Evolutionary conservation across 208 protist species (phyloP).

Genomic region (Trypanosoma brucei): DNA sequence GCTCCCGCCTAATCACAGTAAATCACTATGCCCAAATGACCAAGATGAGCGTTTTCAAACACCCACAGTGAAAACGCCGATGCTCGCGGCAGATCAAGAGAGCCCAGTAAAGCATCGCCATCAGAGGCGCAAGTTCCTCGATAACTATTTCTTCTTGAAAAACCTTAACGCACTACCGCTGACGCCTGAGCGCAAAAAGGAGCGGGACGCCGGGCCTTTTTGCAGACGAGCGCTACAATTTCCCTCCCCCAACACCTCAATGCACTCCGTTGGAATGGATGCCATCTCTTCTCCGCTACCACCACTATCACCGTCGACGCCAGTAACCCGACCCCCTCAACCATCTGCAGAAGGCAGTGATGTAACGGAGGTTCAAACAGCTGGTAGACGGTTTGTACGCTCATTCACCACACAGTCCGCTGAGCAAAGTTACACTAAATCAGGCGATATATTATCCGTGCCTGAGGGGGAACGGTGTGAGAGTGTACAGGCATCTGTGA

Average conservation of each 20-base stretch:
- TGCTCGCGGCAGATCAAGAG: no score
- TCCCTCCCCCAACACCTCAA: neutral
- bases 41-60: no score
- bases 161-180: slow-evolving; percentile 8
- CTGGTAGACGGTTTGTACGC: neutral
- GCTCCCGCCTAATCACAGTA: no score
- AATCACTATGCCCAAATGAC: no score
- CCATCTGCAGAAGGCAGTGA: neutral
- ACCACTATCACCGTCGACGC: neutral
- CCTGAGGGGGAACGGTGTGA: neutral
- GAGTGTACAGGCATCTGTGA: no score
- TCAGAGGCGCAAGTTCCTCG: slow-evolving; percentile 1
- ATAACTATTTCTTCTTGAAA: slow-evolving; percentile 21
- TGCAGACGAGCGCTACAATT: neutral
- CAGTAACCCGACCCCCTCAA: neutral
- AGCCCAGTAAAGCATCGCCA: neutral
- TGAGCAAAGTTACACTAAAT: neutral
- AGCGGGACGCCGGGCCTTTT: slow-evolving; percentile 5
- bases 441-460: neutral
- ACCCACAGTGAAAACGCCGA: no score
- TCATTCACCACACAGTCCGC: neutral
- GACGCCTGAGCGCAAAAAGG: slow-evolving; percentile 18
- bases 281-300: neutral
- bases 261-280: neutral
- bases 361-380: neutral